Conservation (phyloP, 1,284 basidiomycete species). For the Sparassis latifolia region DNA sequence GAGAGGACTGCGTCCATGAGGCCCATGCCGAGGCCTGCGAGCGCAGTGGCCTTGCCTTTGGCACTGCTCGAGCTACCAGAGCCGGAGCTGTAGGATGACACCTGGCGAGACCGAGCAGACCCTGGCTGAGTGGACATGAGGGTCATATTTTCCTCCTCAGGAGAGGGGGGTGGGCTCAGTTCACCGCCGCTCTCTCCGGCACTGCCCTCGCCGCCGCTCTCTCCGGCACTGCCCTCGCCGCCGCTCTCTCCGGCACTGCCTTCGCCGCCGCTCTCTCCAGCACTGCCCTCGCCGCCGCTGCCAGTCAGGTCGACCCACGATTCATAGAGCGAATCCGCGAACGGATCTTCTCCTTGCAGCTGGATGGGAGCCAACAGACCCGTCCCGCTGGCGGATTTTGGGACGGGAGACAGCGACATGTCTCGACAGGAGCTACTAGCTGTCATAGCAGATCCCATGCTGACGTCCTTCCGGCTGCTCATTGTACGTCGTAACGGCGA, state of each 20-base stretch:
- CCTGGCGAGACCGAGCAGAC: neutral
- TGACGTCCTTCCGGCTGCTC: conserved; percentile 2
- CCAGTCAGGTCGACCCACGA: conserved; percentile 15
- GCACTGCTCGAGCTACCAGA: conserved; percentile 6
- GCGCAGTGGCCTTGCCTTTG: conserved; percentile 8
- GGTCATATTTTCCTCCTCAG: conserved; percentile 53
- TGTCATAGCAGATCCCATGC: conserved; percentile 9
- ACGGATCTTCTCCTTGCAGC: conserved; percentile 16
- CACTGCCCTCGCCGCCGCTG: conserved; percentile 3
- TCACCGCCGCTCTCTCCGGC: conserved; percentile 1
- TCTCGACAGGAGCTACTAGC: conserved; percentile 7
- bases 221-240: conserved; percentile 1
- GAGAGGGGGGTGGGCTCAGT: conserved; percentile 30
- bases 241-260: conserved; percentile 12
- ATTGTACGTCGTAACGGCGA: conserved; percentile 16
- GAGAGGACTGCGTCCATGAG: conserved; percentile 25
- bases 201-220: conserved; percentile 13
- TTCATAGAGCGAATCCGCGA: conserved; percentile 11
- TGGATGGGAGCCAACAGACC: conserved; percentile 18
- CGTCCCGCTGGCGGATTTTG: conserved; percentile 2
- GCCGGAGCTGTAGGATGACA: conserved; percentile 1
- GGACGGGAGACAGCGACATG: conserved; percentile 3
- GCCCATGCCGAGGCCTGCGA: conserved; percentile 11
- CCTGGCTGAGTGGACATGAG: conserved; percentile 32
- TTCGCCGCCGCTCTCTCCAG: neutral